Evolutionary conservation across 345 rosid species (phyloP), one percentile per base, ranked within the genome.

Genomic region (Leavenworthia alabamica): DNA sequence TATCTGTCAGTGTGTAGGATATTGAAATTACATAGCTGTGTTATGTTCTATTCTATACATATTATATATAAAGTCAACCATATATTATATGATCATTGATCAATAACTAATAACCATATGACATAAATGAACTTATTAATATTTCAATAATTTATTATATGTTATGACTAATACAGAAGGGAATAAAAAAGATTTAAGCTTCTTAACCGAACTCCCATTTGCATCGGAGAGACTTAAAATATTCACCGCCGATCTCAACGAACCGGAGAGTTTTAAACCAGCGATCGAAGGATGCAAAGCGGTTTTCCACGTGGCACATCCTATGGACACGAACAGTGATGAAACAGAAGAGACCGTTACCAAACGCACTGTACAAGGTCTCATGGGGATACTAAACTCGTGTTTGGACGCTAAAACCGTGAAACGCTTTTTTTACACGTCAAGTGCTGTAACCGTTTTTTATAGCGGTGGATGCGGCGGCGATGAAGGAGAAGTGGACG

Each of bases 221-320:
- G 96, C 96, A 60, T 47, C 78, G 1, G 65, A 75, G 54, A 73
- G 68, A 44, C 94, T 89, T 14, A 31, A 69, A 33, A 73, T 82
- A 49, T 81, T 73, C 70, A n/a, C 20, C 0, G 89, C 85, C 19
- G 86, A 83, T 64, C 78, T 83, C 13, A 33, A 26, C 20, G 62
- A 72, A 28, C 85, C 81, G 7, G 81, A 77, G 11, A 81, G 80
- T 42, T 87, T 82, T 51, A 67, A 56, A 17, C 73, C 66, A 6
- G 86, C 91, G 27, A 74, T 87, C 16, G 70, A 73, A 20, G 89
- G 86, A 14, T 87, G 95, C 66, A 58, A 16, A 1, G 85, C 83
- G 0, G 84, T 87, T 1, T 71, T 84, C 52, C 95, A 83, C 42
- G 79, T 84, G 31, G 91, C 90, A 5, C 68, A 77, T 9, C 82